Evolutionary conservation across 202 grass and related monocot genomes (phyloP).

Genomic region (Brachypodium distachyon): DNA sequence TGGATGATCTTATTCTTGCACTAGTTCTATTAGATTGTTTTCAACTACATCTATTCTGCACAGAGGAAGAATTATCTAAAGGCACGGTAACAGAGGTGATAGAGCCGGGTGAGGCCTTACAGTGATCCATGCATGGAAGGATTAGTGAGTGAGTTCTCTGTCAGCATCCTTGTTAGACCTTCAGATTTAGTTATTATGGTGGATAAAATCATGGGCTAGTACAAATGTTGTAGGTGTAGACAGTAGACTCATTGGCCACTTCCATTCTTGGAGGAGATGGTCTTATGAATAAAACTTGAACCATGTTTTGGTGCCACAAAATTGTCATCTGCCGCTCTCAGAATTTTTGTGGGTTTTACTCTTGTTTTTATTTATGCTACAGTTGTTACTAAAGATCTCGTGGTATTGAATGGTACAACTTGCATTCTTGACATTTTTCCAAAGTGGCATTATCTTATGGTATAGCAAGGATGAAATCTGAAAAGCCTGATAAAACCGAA

Average conservation of each 20-base stretch:
- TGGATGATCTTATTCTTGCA: no score
- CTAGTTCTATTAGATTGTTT: no score
- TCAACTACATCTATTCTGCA: no score
- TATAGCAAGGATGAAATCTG: neutral
- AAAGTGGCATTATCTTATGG: neutral
- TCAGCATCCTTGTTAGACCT: neutral
- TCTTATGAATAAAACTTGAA: slow-evolving; percentile 9
- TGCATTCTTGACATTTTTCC: neutral
- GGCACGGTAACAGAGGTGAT: slow-evolving; percentile 32
- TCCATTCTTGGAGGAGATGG: neutral
- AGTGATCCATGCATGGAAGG: slow-evolving; percentile 74
- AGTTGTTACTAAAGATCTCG: neutral
- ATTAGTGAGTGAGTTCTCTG: slow-evolving; percentile 29
- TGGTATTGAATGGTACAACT: neutral
- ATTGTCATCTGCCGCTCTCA: no score
- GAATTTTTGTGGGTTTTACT: neutral
- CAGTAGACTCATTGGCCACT: neutral
- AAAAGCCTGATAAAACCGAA: neutral
- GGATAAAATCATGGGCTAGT: neutral
- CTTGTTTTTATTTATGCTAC: neutral
- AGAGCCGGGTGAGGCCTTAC: slow-evolving; percentile 60
- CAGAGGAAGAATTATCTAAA: neutral
- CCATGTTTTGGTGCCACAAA: neutral
- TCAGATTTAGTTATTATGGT: neutral
- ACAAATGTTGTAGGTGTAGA: slow-evolving; percentile 15